These are phyloP conservation scores for Pachyrhizus erosus DNA, from an alignment of 306 rosid genomes.

Conservation along the genomic window DNA sequence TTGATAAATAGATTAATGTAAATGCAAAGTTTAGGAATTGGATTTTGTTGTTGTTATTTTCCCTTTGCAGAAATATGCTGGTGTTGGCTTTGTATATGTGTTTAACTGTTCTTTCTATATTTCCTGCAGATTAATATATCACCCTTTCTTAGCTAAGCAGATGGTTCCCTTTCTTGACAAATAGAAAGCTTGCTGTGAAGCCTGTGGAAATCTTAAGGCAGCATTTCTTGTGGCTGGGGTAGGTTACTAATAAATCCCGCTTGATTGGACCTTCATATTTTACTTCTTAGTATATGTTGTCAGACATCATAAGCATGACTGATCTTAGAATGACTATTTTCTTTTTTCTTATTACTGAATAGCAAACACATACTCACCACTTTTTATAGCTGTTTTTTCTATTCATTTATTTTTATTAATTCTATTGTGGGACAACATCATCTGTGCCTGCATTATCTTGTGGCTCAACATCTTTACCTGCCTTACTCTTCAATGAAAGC, in stretches of 20 bases:
- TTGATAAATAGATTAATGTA: conserved; percentile 28
- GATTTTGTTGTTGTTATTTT: conserved; percentile 4
- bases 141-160: conserved; percentile 54
- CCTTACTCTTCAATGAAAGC: conserved; percentile 9
- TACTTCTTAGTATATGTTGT: neutral
- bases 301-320: conserved; percentile 32
- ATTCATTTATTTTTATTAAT: conserved; percentile 1
- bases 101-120: conserved; percentile 17
- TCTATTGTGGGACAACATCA: neutral
- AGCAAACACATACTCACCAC: neutral
- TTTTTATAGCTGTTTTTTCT: conserved; percentile 1
- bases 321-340: conserved; percentile 9
- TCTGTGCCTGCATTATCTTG: neutral
- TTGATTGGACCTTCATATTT: conserved; percentile 28
- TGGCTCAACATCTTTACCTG: neutral
- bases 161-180: conserved; percentile 95
- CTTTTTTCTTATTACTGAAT: neutral
- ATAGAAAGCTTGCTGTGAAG: conserved; percentile 94
- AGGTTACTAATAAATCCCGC: conserved; percentile 51
- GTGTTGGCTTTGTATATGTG: neutral
- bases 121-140: conserved; percentile 39
- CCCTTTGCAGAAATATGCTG: neutral
- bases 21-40: conserved; percentile 10
- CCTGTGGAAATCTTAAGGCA: conserved; percentile 99
- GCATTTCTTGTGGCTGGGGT: conserved; percentile 99